A percentile compares a stretch with the other conserved stretches of the same genome.
phyloP scores from a whole-genome alignment of 129 eudicot species.

The Rutidosis leptorrhynchoides region DNA sequence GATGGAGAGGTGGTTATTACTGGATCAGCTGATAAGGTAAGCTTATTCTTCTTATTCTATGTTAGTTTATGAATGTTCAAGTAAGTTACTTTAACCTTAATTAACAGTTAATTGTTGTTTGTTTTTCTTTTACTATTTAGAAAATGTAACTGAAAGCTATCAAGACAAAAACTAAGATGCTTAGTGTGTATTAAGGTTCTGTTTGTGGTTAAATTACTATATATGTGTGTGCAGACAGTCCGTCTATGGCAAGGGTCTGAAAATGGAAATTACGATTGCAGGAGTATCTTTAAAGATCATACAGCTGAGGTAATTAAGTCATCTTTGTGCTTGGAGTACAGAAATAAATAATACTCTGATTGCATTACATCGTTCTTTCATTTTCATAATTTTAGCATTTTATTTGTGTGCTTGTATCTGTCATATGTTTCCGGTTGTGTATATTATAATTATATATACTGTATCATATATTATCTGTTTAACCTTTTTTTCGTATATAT shows the following conservation, averaged over 20 bases:
- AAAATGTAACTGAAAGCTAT: not conserved
- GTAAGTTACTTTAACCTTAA: not conserved
- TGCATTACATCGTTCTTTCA: not conserved
- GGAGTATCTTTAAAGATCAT: constrained; percentile 76
- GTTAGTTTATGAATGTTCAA: not conserved
- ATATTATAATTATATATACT: too few relatives aligned
- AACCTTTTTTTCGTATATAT: not conserved
- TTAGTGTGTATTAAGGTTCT: constrained; percentile 10
- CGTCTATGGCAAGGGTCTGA: constrained; percentile 92
- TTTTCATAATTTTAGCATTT: not conserved
- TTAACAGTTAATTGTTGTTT: too few relatives aligned
- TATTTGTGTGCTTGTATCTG: not conserved
- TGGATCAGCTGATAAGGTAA: constrained; percentile 93
- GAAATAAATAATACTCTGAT: not conserved
- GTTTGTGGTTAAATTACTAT: not conserved
- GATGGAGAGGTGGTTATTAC: constrained; percentile 76
- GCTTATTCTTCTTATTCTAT: constrained; percentile 4
- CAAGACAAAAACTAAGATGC: constrained; percentile 7
- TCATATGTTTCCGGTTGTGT: too few relatives aligned
- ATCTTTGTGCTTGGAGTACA: constrained; percentile 1
- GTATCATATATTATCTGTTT: too few relatives aligned
- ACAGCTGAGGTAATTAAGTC: constrained; percentile 68
- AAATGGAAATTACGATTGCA: constrained; percentile 72
- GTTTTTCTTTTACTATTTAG: too few relatives aligned
- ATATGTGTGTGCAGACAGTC: constrained; percentile 64